phyloP scores from a whole-genome alignment of 2,329 filamentous ascomycete species.

The Chlorencoelia australis region DNA sequence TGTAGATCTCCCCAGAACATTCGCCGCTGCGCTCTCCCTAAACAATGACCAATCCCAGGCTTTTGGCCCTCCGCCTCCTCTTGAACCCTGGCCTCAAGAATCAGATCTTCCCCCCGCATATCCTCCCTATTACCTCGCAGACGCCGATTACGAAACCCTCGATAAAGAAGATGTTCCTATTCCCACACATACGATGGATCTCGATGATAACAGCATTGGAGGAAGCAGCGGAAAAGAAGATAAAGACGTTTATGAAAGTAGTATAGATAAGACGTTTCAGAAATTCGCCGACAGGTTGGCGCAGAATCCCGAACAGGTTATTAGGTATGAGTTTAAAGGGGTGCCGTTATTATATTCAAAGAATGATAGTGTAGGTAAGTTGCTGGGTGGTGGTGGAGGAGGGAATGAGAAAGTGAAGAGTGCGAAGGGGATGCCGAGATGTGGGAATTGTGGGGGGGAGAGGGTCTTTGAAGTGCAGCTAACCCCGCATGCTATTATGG shows the following conservation, averaged over 20 bases:
- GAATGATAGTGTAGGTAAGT: conserved; percentile 60
- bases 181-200: conserved; percentile 39
- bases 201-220: conserved; percentile 33
- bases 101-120: conserved; percentile 60
- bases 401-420: conserved; percentile 17
- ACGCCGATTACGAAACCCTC: conserved; percentile 87
- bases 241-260: conserved; percentile 61
- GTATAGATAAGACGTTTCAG: conserved; percentile 67
- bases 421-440: conserved; percentile 51
- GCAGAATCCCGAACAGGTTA: conserved; percentile 74
- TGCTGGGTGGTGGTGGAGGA: conserved; percentile 33
- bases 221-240: conserved; percentile 45
- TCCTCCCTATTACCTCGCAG: conserved; percentile 66
- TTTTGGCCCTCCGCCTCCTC: conserved; percentile 30
- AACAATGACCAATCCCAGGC: conserved; percentile 40
- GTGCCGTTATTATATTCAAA: conserved; percentile 71
- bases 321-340: conserved; percentile 70
- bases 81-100: conserved; percentile 66
- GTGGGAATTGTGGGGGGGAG: conserved; percentile 61
- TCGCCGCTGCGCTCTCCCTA: conserved; percentile 67
- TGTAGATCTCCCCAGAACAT: conserved; percentile 44
- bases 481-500: conserved; percentile 79
- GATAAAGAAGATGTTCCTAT: conserved; percentile 44
- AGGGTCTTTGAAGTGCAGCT: conserved; percentile 89
- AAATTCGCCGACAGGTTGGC: conserved; percentile 68